Conservation (phyloP, 75 land plant genomes). For the Selaginella tamariscina region DNA sequence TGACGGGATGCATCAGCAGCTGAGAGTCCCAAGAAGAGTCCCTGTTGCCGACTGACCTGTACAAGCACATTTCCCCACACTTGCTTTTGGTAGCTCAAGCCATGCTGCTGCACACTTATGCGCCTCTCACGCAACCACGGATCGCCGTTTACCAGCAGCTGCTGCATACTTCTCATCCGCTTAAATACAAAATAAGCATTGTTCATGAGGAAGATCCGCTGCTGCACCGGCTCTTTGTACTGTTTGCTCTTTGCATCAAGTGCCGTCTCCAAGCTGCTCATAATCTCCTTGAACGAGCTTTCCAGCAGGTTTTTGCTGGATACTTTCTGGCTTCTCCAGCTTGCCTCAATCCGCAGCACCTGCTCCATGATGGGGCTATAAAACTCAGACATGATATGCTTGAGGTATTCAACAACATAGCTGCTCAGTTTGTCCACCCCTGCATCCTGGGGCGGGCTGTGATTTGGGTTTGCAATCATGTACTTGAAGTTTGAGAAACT, state of each 20-base stretch:
- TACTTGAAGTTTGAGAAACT: not conserved
- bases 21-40: not conserved
- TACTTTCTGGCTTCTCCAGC: slow-evolving; percentile 41
- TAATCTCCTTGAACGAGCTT: not conserved
- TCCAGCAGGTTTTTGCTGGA: not conserved
- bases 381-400: slow-evolving; percentile 38
- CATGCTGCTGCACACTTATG: not conserved
- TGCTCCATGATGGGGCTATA: slow-evolving; percentile 41
- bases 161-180: not conserved
- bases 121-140: not conserved
- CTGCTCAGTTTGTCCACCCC: slow-evolving; percentile 44
- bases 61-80: not conserved
- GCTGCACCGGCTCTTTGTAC: not conserved
- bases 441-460: slow-evolving; percentile 27
- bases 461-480: not conserved
- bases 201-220: slow-evolving; percentile 1
- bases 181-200: not conserved
- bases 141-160: not conserved
- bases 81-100: not conserved
- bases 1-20: not conserved
- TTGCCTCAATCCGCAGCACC: slow-evolving; percentile 44
- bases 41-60: not conserved
- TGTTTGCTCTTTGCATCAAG: not conserved
- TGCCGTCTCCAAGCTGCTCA: not conserved
- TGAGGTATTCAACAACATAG: slow-evolving; percentile 53